Conservation (phyloP, 75 land plant genomes). For the Cryptomeria japonica region DNA sequence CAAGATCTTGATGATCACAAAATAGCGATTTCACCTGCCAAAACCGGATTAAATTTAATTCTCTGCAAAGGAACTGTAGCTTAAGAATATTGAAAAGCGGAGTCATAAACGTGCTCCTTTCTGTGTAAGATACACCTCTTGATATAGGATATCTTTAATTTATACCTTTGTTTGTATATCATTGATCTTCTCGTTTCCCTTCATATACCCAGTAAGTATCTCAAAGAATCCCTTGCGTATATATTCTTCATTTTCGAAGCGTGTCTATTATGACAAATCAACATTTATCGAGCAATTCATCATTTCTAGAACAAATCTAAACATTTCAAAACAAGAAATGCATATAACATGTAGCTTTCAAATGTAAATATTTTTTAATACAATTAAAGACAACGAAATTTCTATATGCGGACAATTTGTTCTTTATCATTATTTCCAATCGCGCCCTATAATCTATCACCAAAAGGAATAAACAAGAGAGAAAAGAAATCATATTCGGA, state of each 20-base stretch:
- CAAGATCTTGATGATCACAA: constrained; percentile 65
- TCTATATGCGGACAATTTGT: neutral
- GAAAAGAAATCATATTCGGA: no score
- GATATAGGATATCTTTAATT: neutral
- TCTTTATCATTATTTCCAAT: no score
- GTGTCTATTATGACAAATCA: constrained; percentile 38
- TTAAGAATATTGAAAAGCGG: neutral
- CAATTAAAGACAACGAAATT: no score
- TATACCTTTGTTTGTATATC: constrained; percentile 86
- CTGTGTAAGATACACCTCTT: no score
- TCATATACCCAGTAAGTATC: constrained; percentile 78
- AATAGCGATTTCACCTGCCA: constrained; percentile 82
- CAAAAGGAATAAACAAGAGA: no score
- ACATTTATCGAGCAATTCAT: neutral
- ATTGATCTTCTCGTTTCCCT: constrained; percentile 69
- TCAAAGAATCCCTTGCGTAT: constrained; percentile 83
- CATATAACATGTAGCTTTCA: neutral
- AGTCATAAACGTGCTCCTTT: no score
- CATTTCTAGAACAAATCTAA: neutral
- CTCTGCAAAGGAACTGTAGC: neutral
- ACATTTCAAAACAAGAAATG: neutral
- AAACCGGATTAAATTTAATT: neutral
- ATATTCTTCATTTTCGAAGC: constrained; percentile 76
- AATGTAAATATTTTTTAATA: neutral
- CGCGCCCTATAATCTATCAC: no score